A percentile compares a stretch with the other conserved stretches of the same genome.
Evolutionary conservation across 768 basidiomycete species (phyloP).

Genomic region (Lentinus tigrinus): DNA sequence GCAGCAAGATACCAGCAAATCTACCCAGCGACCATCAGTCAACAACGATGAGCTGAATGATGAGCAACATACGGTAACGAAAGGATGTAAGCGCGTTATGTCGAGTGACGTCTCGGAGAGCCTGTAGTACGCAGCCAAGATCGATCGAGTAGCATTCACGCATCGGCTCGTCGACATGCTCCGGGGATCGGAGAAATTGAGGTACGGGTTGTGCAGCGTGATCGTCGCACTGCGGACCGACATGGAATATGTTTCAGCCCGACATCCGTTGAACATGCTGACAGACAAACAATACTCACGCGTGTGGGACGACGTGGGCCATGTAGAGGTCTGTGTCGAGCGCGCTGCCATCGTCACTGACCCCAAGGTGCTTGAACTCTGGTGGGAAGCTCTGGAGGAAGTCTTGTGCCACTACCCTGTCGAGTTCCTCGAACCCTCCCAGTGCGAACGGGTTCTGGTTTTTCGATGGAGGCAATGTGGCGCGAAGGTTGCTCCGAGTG

Average conservation of each 20-base stretch:
- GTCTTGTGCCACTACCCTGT: slow-evolving; percentile 61
- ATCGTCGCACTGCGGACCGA: slow-evolving; percentile 65
- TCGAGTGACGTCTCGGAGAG: slow-evolving; percentile 83
- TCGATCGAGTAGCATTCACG: slow-evolving; percentile 69
- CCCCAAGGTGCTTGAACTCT: slow-evolving; percentile 61
- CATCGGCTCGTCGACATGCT: slow-evolving; percentile 72
- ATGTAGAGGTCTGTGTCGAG: slow-evolving; percentile 85
- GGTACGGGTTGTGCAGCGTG: slow-evolving; percentile 81
- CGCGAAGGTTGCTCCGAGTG: slow-evolving; percentile 69
- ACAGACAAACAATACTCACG: slow-evolving; percentile 48
- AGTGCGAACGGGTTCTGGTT: slow-evolving; percentile 70
- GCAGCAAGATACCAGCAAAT: slow-evolving; percentile 93
- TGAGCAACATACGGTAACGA: slow-evolving; percentile 60
- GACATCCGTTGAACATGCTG: slow-evolving; percentile 3
- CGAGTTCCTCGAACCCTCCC: slow-evolving; percentile 67
- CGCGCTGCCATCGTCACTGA: slow-evolving; percentile 50
- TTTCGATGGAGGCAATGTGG: slow-evolving; percentile 64
- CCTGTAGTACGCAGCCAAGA: slow-evolving; percentile 72
- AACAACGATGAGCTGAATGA: background rate
- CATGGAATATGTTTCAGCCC: background rate
- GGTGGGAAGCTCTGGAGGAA: slow-evolving; percentile 74
- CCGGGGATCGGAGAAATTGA: slow-evolving; percentile 68
- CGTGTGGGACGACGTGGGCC: slow-evolving; percentile 84
- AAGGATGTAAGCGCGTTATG: slow-evolving; percentile 76
- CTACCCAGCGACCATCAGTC: slow-evolving; percentile 34